phyloP scores from a whole-genome alignment of 257 asterid species.

The Nicotiana attenuata region DNA sequence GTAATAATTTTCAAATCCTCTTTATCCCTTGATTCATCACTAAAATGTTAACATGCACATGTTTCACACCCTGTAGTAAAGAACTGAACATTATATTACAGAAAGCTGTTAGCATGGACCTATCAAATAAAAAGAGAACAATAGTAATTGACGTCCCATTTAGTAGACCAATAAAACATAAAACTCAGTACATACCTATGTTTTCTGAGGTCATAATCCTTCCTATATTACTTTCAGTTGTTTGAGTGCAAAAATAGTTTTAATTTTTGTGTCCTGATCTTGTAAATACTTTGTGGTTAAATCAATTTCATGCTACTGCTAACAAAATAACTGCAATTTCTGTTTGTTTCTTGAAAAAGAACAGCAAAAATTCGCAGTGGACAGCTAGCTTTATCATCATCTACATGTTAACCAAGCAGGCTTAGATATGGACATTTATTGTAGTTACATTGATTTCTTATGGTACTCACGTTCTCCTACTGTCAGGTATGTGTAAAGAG shows the following conservation, averaged over 20 bases:
- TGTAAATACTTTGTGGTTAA: neutral
- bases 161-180: neutral
- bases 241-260: conserved; percentile 17
- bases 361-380: neutral
- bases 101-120: neutral
- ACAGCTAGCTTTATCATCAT: neutral
- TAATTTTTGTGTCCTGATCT: conserved; percentile 13
- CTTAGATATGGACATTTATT: neutral
- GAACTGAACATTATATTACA: neutral
- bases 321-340: neutral
- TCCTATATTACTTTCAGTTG: neutral
- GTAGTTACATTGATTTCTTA: neutral
- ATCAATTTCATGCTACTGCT: neutral
- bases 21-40: neutral
- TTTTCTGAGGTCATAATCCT: neutral
- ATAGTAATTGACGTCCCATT: neutral
- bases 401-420: neutral
- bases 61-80: neutral
- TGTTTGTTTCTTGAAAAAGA: neutral
- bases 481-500: conserved; percentile 46
- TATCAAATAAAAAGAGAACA: neutral
- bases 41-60: neutral
- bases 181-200: neutral
- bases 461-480: neutral
- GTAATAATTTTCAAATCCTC: conserved; percentile 26